Base-by-base conservation (phyloP, 306 rosid species). In the Cucumis sativus region DNA sequence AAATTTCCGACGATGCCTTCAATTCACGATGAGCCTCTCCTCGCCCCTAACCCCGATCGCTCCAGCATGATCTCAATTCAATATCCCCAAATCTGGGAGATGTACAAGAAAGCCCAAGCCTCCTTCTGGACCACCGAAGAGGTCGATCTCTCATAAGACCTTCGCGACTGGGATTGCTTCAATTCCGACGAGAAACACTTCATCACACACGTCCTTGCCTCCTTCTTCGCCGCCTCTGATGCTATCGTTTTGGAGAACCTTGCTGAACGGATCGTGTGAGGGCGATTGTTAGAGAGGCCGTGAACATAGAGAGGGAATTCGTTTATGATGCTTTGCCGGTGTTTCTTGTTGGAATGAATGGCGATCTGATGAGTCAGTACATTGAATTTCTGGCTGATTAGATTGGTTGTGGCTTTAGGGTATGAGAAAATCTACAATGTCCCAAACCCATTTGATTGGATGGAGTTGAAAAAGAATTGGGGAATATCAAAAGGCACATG, bases 191-290 rank as follows among this genome's bases (percentile, higher is more conserved):
- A 28, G 30, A 28, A 28, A 28, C 96, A 93, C 81, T 93, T 93
- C 79, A 66, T 93, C 56, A 75, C 86, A 0, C 97, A 93, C 47
- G 90, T 91, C 16, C 92, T 93, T 0, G 98, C 98, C 45, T 93
- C 98, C 45, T 93, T 93, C 89, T 93, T 93, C 33, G 96, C 97
- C 3, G 96, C 97, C 64, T 93, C 98, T 8, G 98, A 93, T 37
- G 98, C 92, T 8, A 91, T 93, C 52, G 98, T 93, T 10, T 72
- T 93, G 7, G 98, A 93, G 78, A 93, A 93, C 16, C 89, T 93
- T 3, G 98, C 91, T 1, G 93, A 92, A 0, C 64, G 98, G 28
- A 90, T 78, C 89, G 96, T 2, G 88, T 93, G 41, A 86, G 25
- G 81, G 82, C 25, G 1, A 87, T 93, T 17, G 85, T 93, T 0